These are phyloP conservation scores for Penicillium steckii DNA, from an alignment of 495 filamentous ascomycete genomes.

Conservation along the genomic window DNA sequence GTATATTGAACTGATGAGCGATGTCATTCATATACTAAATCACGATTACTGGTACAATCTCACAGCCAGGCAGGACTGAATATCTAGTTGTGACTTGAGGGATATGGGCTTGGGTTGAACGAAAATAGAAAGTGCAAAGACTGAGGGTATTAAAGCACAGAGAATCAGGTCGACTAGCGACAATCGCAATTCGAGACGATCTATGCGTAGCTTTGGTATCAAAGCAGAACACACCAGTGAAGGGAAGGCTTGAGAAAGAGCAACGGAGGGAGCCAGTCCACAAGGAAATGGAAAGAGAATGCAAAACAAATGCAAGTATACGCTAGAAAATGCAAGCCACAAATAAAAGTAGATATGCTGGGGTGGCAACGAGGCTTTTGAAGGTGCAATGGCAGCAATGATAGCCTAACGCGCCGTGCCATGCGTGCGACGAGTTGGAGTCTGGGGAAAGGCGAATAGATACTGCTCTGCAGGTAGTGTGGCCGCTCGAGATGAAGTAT, in stretches of 20 bases:
- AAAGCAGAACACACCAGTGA: constrained; percentile 4
- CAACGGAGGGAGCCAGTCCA: constrained; percentile 23
- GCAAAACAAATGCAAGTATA: constrained; percentile 9
- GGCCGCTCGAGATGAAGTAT: constrained; percentile 12
- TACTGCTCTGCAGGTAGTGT: constrained; percentile 17
- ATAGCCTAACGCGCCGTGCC: constrained; percentile 17
- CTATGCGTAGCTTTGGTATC: constrained; percentile 6
- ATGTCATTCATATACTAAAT: too few relatives aligned
- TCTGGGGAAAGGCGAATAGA: constrained; percentile 16
- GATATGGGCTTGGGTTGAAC: neutral
- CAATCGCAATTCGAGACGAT: constrained; percentile 5
- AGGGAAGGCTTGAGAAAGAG: neutral
- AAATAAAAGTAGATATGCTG: constrained; percentile 3
- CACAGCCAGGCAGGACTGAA: neutral
- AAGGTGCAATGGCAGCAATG: neutral
- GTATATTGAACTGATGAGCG: too few relatives aligned
- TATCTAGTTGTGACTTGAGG: neutral
- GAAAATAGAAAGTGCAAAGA: neutral
- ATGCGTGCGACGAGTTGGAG: constrained; percentile 10
- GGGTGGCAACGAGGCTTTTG: constrained; percentile 3
- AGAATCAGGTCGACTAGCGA: constrained; percentile 1
- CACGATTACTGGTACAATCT: too few relatives aligned
- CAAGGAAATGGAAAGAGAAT: constrained; percentile 10
- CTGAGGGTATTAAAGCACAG: constrained; percentile 21
- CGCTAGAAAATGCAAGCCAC: constrained; percentile 23